Percentiles rank a stretch among this genome's conserved stretches.
Conservation (phyloP, 352 stramenopile genomes). For the Pythium monospermum region DNA sequence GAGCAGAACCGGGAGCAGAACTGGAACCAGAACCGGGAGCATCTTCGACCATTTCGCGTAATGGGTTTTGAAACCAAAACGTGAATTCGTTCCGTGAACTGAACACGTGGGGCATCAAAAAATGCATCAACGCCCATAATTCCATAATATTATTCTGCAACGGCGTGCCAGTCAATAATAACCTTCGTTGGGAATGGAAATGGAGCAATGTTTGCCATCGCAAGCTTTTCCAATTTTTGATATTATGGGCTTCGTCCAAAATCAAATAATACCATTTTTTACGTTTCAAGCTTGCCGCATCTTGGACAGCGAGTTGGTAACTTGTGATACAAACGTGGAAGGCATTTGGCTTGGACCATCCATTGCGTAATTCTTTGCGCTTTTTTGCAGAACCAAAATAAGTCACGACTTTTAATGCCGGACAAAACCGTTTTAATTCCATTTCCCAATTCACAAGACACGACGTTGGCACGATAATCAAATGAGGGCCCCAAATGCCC, state of each 20-base stretch:
- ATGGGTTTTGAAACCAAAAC: conserved; percentile 98
- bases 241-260: conserved; percentile 99
- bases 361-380: conserved; percentile 85
- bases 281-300: conserved; percentile 96
- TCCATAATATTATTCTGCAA: conserved; percentile 98
- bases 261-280: conserved; percentile 99
- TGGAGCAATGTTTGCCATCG: conserved; percentile 98
- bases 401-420: conserved; percentile 96
- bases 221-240: conserved; percentile 99
- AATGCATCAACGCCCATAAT: conserved; percentile 97
- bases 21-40: background rate
- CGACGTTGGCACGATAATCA: conserved; percentile 98
- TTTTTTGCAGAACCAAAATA: conserved; percentile 98
- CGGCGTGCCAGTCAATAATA: conserved; percentile 96
- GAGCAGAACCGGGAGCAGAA: no score
- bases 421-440: conserved; percentile 98
- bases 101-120: conserved; percentile 98
- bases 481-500: conserved; percentile 97
- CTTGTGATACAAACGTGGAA: conserved; percentile 99
- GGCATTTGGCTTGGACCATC: conserved; percentile 95
- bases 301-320: conserved; percentile 98
- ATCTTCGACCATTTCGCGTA: conserved; percentile 81
- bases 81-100: conserved; percentile 92
- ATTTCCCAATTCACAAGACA: conserved; percentile 99
- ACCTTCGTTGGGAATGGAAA: conserved; percentile 93